Base-by-base conservation (phyloP, 768 basidiomycete genomes). In the Boletus rubroflammeus region DNA sequence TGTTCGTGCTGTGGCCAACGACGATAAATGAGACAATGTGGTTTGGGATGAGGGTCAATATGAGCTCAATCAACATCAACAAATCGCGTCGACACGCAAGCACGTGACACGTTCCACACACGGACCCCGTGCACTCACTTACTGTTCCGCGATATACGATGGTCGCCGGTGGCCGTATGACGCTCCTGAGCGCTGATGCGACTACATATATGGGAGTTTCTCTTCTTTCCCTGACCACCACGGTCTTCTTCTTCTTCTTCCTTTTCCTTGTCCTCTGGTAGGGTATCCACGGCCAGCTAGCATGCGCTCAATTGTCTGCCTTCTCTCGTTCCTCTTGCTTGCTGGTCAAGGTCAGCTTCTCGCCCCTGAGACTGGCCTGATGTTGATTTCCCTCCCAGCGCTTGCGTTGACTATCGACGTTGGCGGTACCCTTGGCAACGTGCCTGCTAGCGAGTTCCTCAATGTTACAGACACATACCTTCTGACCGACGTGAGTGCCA, bases 291-390 rank as follows among this genome's bases (percentile, higher is more conserved):
- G 43, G 7, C 58, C 41, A 56, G 48, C 56, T 56, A 65, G 54
- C 65, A 72, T 71, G 71, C 64, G 55, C 57, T 56, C 56, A 34
- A 53, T 67, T 28, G 9, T 62, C 53, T 58, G 65, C 57, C 42
- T 73, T 54, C 50, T 67, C 57, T 66, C 55, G 4, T 26, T 75
- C 43, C 42, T 73, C 51, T 61, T 80, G 62, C 75, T 85, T 73
- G 82, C 81, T 67, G 76, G 81, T 59, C 83, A 77, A 82, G 83
- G 86, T 84, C n/a, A 17, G 62, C 41, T 61, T 50, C n/a, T 15
- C 51, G 3, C 2, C 17, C 34, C 14, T 40, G 21, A 57, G 29
- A 26, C 29, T 14, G 13, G 4, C 15, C 19, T 29, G 10, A 10
- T n/a, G 4, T 8, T 46, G 13, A 47, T 17, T 6, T n/a, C 10